phyloP scores from a whole-genome alignment of 352 stramenopile genomes.

The Phytophthora idaei region DNA sequence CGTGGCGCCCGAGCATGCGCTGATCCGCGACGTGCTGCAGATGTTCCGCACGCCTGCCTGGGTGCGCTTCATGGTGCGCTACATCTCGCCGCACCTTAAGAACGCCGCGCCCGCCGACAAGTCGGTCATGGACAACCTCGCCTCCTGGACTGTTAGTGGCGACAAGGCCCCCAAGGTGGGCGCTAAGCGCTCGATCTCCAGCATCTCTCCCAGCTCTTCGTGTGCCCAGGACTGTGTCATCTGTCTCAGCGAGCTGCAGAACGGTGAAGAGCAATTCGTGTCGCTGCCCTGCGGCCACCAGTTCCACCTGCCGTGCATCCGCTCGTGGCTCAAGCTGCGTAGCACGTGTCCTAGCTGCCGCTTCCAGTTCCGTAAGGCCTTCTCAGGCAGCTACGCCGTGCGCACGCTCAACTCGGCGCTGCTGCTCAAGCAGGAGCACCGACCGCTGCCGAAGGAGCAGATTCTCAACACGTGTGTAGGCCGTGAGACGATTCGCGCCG shows the following conservation, averaged over 20 bases:
- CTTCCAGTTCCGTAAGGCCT: slow-evolving; percentile 89
- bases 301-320: slow-evolving; percentile 94
- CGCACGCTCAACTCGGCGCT: slow-evolving; percentile 83
- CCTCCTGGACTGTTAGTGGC: slow-evolving; percentile 26
- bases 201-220: slow-evolving; percentile 21
- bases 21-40: slow-evolving; percentile 72
- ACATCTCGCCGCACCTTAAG: slow-evolving; percentile 86
- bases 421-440: slow-evolving; percentile 69
- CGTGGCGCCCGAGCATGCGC: slow-evolving; percentile 50
- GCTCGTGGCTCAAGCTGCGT: slow-evolving; percentile 93
- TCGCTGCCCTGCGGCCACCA: slow-evolving; percentile 91
- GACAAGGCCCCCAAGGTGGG: slow-evolving; percentile 1
- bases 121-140: slow-evolving; percentile 64
- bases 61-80: slow-evolving; percentile 87
- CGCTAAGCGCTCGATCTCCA: slow-evolving; percentile 40
- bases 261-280: slow-evolving; percentile 65
- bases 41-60: slow-evolving; percentile 85
- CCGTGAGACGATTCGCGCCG: slow-evolving; percentile 64
- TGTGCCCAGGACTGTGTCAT: slow-evolving; percentile 77
- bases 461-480: slow-evolving; percentile 64
- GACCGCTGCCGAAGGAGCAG: slow-evolving; percentile 53
- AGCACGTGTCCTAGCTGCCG: slow-evolving; percentile 95
- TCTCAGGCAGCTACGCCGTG: slow-evolving; percentile 79
- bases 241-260: slow-evolving; percentile 88
- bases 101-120: slow-evolving; percentile 78